phyloP scores from a whole-genome alignment of 2,329 filamentous ascomycete species.

The Pestalotiopsis sp. region DNA sequence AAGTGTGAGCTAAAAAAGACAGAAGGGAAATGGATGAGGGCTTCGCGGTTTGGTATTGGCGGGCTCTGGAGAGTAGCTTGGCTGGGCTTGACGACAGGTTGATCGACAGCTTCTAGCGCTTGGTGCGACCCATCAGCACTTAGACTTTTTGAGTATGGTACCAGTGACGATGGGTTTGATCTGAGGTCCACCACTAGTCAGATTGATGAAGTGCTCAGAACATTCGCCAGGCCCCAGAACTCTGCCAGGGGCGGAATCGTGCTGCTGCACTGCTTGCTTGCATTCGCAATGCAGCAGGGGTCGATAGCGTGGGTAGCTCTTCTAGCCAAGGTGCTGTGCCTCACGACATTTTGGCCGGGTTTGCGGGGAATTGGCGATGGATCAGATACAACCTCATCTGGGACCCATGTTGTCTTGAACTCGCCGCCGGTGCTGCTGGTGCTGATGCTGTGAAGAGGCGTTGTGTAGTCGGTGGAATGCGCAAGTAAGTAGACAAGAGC shows the following conservation, averaged over 20 bases:
- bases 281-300: conserved; percentile 13
- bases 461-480: background rate
- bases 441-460: background rate
- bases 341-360: conserved; percentile 7
- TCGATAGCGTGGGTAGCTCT: conserved; percentile 5
- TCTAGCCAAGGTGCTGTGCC: conserved; percentile 4
- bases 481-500: background rate
- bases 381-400: background rate
- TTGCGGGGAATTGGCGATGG: conserved; percentile 5
- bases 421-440: background rate
- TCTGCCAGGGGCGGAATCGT: conserved; percentile 1
- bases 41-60: background rate
- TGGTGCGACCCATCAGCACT: conserved; percentile 7
- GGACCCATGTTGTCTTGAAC: background rate
- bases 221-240: background rate
- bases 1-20: background rate
- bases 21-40: conserved; percentile 1
- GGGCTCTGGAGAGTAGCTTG: background rate
- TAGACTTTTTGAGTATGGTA: background rate
- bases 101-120: conserved; percentile 6
- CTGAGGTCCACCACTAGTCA: conserved; percentile 9
- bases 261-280: conserved; percentile 13
- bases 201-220: conserved; percentile 9
- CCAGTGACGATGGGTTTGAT: conserved; percentile 4
- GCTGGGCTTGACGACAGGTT: background rate